These are phyloP conservation scores for Zygotorulaspora florentina DNA, from an alignment of 805 yeast genomes.

Conservation along the genomic window DNA sequence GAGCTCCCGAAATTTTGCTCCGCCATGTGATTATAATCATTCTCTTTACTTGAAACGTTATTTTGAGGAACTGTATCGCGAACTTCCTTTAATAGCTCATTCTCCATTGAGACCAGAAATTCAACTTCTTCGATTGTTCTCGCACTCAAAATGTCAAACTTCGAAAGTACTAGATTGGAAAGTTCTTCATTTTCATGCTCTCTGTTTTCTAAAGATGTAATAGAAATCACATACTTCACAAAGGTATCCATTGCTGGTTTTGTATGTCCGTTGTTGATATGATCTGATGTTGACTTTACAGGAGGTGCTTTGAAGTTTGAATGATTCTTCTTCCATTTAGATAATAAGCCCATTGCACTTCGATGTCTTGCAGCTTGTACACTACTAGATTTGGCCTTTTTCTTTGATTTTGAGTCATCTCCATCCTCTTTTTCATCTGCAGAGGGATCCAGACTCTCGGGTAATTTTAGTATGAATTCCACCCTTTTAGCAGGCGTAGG, in stretches of 20 bases:
- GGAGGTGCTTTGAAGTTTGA: background rate
- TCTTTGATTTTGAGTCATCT: slow-evolving; percentile 1
- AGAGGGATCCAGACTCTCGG: slow-evolving; percentile 13
- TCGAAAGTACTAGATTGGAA: slow-evolving; percentile 21
- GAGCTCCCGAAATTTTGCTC: background rate
- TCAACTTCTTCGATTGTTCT: slow-evolving; percentile 68
- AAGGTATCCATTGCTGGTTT: slow-evolving; percentile 36
- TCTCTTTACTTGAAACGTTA: background rate
- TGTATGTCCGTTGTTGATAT: slow-evolving; percentile 1
- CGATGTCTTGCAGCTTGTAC: slow-evolving; percentile 1
- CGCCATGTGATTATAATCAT: background rate
- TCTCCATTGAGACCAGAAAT: slow-evolving; percentile 46
- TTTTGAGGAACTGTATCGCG: slow-evolving; percentile 8
- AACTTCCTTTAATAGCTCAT: slow-evolving; percentile 33
- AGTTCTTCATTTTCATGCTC: slow-evolving; percentile 15
- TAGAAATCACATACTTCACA: slow-evolving; percentile 36
- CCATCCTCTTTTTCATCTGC: slow-evolving; percentile 9
- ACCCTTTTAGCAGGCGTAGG: slow-evolving; percentile 66
- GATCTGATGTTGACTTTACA: background rate
- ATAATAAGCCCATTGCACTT: slow-evolving; percentile 28
- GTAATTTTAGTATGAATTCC: slow-evolving; percentile 39
- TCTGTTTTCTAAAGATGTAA: slow-evolving; percentile 29
- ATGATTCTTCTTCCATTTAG: slow-evolving; percentile 33
- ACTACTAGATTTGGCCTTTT: background rate
- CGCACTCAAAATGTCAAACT: slow-evolving; percentile 64